These are phyloP conservation scores for Antarctomyces pellizariae DNA, from an alignment of 495 filamentous ascomycete genomes.

Conservation along the genomic window DNA sequence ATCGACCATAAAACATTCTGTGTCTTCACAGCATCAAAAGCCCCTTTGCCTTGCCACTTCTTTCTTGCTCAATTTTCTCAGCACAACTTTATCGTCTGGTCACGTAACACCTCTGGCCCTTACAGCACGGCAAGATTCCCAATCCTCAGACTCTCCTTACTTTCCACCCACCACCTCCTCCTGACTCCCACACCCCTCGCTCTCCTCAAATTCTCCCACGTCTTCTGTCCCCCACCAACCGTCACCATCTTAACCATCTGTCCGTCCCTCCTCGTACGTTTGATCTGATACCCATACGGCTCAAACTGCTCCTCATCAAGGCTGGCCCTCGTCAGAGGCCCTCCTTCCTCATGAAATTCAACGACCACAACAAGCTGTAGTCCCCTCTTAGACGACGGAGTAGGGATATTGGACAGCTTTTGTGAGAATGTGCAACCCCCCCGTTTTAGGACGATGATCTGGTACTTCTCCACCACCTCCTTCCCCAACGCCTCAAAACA, in stretches of 20 bases:
- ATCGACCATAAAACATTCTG: too few relatives aligned
- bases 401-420: conserved; percentile 66
- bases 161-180: conserved; percentile 57
- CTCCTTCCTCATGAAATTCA: conserved; percentile 7
- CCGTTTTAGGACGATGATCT: conserved; percentile 63
- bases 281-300: too few relatives aligned
- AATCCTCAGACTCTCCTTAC: conserved; percentile 57
- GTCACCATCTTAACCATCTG: conserved; percentile 70
- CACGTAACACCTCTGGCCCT: too few relatives aligned
- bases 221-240: conserved; percentile 52
- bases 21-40: too few relatives aligned
- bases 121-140: conserved; percentile 56
- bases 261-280: too few relatives aligned
- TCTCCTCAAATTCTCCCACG: conserved; percentile 33
- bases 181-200: conserved; percentile 44
- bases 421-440: conserved; percentile 67
- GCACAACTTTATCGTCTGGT: too few relatives aligned
- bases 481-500: conserved; percentile 40
- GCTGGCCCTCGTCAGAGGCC: neutral
- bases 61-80: too few relatives aligned
- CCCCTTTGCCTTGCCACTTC: too few relatives aligned
- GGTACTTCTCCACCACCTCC: conserved; percentile 35
- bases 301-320: conserved; percentile 9
- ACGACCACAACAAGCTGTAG: conserved; percentile 71
- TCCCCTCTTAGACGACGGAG: conserved; percentile 25